Conservation (phyloP, 2,329 filamentous ascomycete species). For the Cercospora citrullina region DNA sequence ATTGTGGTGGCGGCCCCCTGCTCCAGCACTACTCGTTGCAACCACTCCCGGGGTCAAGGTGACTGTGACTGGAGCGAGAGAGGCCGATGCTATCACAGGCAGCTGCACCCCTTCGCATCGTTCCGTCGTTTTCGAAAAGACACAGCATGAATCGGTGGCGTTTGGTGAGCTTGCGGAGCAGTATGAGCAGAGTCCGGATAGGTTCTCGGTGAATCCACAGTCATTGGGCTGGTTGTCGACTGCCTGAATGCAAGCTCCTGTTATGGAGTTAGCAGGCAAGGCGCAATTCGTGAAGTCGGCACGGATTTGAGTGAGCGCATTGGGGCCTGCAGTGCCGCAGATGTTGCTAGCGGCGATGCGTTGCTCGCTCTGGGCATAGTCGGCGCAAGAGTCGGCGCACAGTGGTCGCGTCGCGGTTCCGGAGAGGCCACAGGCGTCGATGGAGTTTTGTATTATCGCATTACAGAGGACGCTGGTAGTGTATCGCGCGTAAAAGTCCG, state of each 20-base stretch:
- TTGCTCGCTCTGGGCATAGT: constrained; percentile 86
- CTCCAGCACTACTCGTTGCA: constrained; percentile 34
- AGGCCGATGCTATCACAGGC: constrained; percentile 62
- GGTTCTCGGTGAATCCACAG: constrained; percentile 76
- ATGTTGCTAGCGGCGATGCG: constrained; percentile 75
- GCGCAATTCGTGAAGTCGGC: constrained; percentile 92
- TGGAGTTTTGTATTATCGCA: constrained; percentile 87
- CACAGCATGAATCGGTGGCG: constrained; percentile 92
- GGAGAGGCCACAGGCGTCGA: constrained; percentile 65
- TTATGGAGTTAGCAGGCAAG: constrained; percentile 76
- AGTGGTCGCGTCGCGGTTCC: constrained; percentile 68
- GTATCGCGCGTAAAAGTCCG: constrained; percentile 85
- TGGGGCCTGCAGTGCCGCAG: constrained; percentile 65
- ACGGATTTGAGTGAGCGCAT: constrained; percentile 74
- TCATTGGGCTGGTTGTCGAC: constrained; percentile 78
- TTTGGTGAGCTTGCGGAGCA: constrained; percentile 82
- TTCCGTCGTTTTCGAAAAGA: constrained; percentile 71
- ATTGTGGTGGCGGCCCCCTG: constrained; percentile 57
- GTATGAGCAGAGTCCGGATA: constrained; percentile 79
- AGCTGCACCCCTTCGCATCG: constrained; percentile 76
- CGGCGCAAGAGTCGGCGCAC: constrained; percentile 85
- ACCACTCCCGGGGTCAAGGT: constrained; percentile 57
- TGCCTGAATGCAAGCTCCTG: constrained; percentile 71
- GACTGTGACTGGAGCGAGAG: constrained; percentile 60
- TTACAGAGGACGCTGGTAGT: constrained; percentile 92